Evolutionary conservation across 1,139 yeast species (phyloP).

Genomic region (Yarrowia galli): DNA sequence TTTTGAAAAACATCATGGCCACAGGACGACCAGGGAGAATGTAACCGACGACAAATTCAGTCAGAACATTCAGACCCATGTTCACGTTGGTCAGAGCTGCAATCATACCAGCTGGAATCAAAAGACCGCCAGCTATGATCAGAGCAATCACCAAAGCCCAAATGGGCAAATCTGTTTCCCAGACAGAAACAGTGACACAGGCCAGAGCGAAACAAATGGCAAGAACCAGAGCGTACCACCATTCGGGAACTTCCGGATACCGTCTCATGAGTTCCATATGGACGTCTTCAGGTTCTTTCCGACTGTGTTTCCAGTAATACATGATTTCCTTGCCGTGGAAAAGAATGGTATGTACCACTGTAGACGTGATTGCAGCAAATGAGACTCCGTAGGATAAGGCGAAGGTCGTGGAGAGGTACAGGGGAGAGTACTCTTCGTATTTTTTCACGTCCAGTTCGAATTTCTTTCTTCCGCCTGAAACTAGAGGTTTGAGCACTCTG

Average conservation of each 20-base stretch:
- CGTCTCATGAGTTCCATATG: slow-evolving; percentile 67
- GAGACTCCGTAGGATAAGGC: slow-evolving; percentile 68
- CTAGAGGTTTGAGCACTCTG: slow-evolving; percentile 55
- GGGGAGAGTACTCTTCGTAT: slow-evolving; percentile 64
- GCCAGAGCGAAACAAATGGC: slow-evolving; percentile 59
- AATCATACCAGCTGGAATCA: slow-evolving; percentile 64
- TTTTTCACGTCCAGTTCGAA: slow-evolving; percentile 54
- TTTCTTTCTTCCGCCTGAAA: slow-evolving; percentile 42
- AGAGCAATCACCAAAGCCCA: slow-evolving; percentile 66
- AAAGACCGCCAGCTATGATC: slow-evolving; percentile 58
- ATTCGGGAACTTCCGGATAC: slow-evolving; percentile 68
- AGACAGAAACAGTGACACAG: slow-evolving; percentile 57
- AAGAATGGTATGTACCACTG: slow-evolving; percentile 60
- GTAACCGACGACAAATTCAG: slow-evolving; percentile 69
- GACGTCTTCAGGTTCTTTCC: slow-evolving; percentile 61
- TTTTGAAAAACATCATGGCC: slow-evolving; percentile 67
- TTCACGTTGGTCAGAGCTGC: slow-evolving; percentile 63
- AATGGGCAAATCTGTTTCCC: slow-evolving; percentile 55
- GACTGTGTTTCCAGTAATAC: slow-evolving; percentile 56
- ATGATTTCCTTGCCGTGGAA: slow-evolving; percentile 65
- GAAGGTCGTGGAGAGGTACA: slow-evolving; percentile 69
- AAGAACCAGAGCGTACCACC: slow-evolving; percentile 59
- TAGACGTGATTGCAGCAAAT: slow-evolving; percentile 68
- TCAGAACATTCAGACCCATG: slow-evolving; percentile 65
- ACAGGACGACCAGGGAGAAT: slow-evolving; percentile 68